Conservation (phyloP, 768 basidiomycete species). For the Lactarius vividus region DNA sequence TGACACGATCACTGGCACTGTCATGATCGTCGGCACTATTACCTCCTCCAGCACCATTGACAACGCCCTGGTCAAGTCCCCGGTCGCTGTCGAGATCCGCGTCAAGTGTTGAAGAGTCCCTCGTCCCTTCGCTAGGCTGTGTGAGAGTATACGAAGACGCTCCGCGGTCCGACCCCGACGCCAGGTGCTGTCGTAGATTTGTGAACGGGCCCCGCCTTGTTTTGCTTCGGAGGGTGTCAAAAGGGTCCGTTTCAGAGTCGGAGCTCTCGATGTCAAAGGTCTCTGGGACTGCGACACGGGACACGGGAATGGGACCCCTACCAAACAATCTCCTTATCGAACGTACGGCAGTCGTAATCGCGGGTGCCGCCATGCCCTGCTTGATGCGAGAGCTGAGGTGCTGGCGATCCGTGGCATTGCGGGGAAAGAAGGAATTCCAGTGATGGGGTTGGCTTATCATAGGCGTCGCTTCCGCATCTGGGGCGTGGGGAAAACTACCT, state of each 20-base stretch:
- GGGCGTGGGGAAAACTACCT: neutral
- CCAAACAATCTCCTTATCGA: constrained; percentile 19
- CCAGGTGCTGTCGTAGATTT: neutral
- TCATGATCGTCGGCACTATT: constrained; percentile 2
- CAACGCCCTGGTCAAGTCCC: neutral
- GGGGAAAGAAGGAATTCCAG: constrained; percentile 8
- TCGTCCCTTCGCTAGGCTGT: neutral
- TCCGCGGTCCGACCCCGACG: neutral
- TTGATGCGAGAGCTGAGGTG: constrained; percentile 4
- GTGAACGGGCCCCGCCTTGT: neutral
- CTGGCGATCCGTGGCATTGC: neutral
- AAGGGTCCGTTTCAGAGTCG: constrained; percentile 4
- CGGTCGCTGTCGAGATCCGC: neutral
- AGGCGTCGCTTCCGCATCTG: constrained; percentile 19
- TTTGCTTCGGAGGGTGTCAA: constrained; percentile 10
- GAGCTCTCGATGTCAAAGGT: constrained; percentile 17
- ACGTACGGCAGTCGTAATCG: constrained; percentile 5
- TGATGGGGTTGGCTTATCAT: constrained; percentile 8
- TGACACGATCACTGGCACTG: neutral
- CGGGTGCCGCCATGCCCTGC: neutral
- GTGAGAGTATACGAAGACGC: neutral
- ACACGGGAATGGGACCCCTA: constrained; percentile 15
- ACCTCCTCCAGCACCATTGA: neutral
- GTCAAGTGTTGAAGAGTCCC: neutral
- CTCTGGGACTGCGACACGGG: constrained; percentile 8